phyloP scores from a whole-genome alignment of 331 rosid genomes.

The Malus hybrid region DNA sequence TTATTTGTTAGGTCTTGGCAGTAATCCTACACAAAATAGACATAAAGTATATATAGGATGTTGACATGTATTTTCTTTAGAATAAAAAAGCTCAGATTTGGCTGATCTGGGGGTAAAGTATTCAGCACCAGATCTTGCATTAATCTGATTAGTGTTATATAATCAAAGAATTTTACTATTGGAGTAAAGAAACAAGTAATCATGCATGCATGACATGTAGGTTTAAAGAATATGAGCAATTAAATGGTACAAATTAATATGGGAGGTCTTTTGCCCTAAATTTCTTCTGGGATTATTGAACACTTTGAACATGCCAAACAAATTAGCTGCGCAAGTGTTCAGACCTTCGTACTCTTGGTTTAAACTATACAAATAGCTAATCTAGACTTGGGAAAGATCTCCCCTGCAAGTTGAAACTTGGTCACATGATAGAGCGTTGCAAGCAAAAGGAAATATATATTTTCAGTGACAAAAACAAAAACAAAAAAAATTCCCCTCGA shows the following conservation, averaged over 20 bases:
- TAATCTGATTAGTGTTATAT: neutral
- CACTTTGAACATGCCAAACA: neutral
- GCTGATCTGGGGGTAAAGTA: neutral
- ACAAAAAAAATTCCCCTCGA: neutral
- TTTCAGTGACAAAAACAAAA: neutral
- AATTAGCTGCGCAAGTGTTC: neutral
- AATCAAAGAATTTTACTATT: neutral
- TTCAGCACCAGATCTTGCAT: neutral
- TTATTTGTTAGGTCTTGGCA: conserved; percentile 23
- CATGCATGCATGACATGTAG: neutral
- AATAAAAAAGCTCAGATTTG: neutral
- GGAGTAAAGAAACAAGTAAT: neutral
- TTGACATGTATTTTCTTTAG: neutral
- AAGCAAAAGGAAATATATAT: neutral
- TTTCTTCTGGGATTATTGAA: neutral
- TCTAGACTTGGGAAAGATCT: neutral
- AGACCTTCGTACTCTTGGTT: neutral
- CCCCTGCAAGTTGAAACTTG: neutral
- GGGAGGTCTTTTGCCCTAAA: neutral
- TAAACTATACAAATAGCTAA: neutral
- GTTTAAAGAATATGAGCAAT: neutral
- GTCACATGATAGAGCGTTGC: neutral
- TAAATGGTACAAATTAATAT: neutral
- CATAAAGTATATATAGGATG: neutral
- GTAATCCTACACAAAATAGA: conserved; percentile 12